Conservation (phyloP, 2,329 filamentous ascomycete genomes). For the Aureobasidium subglaciale region DNA sequence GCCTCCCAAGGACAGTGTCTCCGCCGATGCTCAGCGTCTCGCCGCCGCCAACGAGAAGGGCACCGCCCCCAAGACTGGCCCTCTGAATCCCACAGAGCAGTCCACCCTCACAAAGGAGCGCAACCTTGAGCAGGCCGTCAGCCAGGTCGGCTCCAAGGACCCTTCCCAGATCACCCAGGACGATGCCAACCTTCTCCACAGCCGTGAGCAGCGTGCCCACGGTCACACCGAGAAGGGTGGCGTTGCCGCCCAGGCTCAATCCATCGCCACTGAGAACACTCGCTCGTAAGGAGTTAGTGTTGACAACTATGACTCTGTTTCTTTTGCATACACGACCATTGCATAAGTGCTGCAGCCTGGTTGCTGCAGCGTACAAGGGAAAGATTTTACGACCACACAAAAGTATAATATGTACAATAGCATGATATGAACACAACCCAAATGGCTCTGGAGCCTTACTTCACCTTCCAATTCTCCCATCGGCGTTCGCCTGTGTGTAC, state of each 20-base stretch:
- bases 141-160: conserved; percentile 27
- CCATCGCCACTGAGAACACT: conserved; percentile 24
- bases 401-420: conserved; percentile 17
- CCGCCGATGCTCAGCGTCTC: conserved; percentile 34
- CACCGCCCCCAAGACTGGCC: conserved; percentile 16
- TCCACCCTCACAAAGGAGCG: conserved; percentile 26
- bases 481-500: too few species aligned
- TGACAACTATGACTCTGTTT: background rate
- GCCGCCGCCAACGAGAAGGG: conserved; percentile 28
- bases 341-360: conserved; percentile 1
- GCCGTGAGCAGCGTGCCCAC: conserved; percentile 28
- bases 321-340: background rate
- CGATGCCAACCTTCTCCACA: conserved; percentile 27
- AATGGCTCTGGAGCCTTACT: background rate
- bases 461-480: background rate
- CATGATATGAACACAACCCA: background rate
- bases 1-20: conserved; percentile 27
- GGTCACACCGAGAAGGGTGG: conserved; percentile 28
- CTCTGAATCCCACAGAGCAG: conserved; percentile 24
- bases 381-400: conserved; percentile 1
- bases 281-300: background rate
- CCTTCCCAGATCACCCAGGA: conserved; percentile 28
- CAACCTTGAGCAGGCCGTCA: conserved; percentile 27
- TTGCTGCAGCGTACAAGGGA: background rate
- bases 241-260: conserved; percentile 29